Evolutionary conservation across 495 filamentous ascomycete species (phyloP), one percentile per base, ranked within the genome.

Genomic region (Schizothecium vesticola): DNA sequence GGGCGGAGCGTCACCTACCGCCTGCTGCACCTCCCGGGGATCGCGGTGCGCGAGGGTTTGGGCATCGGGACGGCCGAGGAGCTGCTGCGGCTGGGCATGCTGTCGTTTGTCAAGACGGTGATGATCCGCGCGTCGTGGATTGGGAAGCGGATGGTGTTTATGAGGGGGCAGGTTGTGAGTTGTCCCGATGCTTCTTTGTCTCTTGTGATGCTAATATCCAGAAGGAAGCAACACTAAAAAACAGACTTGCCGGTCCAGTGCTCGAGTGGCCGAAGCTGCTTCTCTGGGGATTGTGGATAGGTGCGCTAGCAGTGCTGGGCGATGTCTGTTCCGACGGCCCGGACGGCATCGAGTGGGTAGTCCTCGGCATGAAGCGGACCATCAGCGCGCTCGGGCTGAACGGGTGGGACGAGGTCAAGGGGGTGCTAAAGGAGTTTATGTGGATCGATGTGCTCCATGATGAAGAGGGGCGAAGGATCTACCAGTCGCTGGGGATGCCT

Each of bases 361-460:
- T n/a, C 43, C 8, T 51, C 16, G 43, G 43, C 19, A 51, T 51
- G 43, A 51, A 51, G 19, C 43, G 28, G 19, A 24, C 28, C 0
- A 16, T 65, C 25, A 12, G 26, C 0, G 56, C 24, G 22, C 51
- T 71, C 3, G 69, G 51, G 3, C 10, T 71, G 28, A 33, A 31
- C 19, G 61, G 26, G 3, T 71, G 69, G 69, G 31, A 12, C 0
- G 65, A 71, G 57, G 43, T 57, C 11, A 68, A 62, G 58, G 21
- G 1, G 5, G 58, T 65, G 22, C n/a, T 71, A 16, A 71, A 65
- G n/a, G 56, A 29, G 23, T 71, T 71, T 16, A 23, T 71, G 8
- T 71, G 69, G 69, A 58, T 71, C 19, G 69, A 71, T 55, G 16
- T 19, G 25, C 43, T 65, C 1, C 63, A 65, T 12, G 63, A 65